A percentile compares a stretch with the other conserved stretches of the same genome.
Conservation (phyloP, 2,329 filamentous ascomycete species). For the Amauroascus niger region DNA sequence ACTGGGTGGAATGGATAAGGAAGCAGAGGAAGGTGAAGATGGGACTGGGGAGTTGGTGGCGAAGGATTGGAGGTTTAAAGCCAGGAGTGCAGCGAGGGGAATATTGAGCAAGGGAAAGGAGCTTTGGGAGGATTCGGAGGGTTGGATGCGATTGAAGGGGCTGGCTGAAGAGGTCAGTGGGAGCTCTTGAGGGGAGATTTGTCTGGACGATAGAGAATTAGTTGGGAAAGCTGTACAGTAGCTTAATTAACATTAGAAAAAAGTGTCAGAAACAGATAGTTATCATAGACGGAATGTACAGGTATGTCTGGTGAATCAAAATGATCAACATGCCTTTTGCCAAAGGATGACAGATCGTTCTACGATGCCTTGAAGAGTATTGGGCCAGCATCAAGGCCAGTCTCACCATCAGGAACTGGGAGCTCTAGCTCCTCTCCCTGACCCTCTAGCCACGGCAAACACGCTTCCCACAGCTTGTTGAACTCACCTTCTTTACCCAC, state of each 20-base stretch:
- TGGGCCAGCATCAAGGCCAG: neutral
- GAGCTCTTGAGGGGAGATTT: neutral
- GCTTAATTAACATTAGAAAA: too few relatives aligned
- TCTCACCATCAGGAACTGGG: neutral
- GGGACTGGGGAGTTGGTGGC: constrained; percentile 55
- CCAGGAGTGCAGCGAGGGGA: constrained; percentile 69
- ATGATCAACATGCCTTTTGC: neutral
- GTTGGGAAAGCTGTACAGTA: neutral
- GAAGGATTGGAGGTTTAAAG: constrained; percentile 79
- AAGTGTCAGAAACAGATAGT: too few relatives aligned
- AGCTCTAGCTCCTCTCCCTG: constrained; percentile 11
- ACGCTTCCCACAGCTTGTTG: constrained; percentile 13
- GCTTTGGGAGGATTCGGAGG: constrained; percentile 62
- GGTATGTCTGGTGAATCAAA: neutral
- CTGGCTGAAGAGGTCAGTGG: constrained; percentile 31
- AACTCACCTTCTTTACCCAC: constrained; percentile 14
- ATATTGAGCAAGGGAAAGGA: constrained; percentile 75
- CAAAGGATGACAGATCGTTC: neutral
- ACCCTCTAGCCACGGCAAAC: constrained; percentile 13
- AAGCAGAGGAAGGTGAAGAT: constrained; percentile 41
- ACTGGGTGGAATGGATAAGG: constrained; percentile 53
- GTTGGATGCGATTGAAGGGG: constrained; percentile 32
- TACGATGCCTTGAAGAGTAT: constrained; percentile 4
- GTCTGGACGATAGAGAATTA: neutral
- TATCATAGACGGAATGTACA: too few relatives aligned